Evolutionary conservation across 2,329 filamentous ascomycete genomes (phyloP).

Genomic region (Capronia epimyces): DNA sequence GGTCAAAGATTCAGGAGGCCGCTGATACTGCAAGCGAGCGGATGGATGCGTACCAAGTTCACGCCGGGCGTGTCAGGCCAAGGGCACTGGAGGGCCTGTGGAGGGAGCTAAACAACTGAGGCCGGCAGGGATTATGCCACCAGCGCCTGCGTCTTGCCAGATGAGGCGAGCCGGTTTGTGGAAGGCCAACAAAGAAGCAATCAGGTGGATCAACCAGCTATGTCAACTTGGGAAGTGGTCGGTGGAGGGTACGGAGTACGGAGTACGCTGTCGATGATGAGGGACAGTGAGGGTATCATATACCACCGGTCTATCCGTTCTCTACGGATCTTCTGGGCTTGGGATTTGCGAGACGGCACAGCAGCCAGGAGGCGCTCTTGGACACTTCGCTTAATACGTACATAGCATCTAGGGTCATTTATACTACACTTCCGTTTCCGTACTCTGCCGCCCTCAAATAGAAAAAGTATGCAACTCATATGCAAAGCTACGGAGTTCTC

Average conservation of each 20-base stretch:
- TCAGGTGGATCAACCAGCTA: not conserved
- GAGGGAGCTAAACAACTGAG: constrained; percentile 13
- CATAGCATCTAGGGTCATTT: no score
- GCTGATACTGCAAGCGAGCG: constrained; percentile 20
- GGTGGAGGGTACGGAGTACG: no score
- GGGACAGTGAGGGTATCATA: no score
- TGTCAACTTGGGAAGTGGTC: not conserved
- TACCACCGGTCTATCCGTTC: no score
- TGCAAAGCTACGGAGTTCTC: not conserved
- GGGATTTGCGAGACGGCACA: no score
- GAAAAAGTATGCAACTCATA: not conserved
- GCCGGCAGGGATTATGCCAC: constrained; percentile 15
- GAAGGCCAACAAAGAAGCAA: no score
- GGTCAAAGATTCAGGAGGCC: constrained; percentile 18
- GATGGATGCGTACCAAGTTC: constrained; percentile 14
- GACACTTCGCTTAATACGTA: no score
- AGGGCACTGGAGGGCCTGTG: constrained; percentile 10
- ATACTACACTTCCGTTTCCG: no score
- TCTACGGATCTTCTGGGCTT: no score
- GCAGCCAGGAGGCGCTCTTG: no score
- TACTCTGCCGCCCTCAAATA: not conserved
- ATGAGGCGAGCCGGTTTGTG: constrained; percentile 1
- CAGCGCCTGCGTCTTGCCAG: not conserved
- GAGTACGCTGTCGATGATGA: not conserved
- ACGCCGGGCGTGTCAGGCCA: constrained; percentile 14